phyloP scores from a whole-genome alignment of 2,329 filamentous ascomycete genomes.

The Neospermospora avenae region DNA sequence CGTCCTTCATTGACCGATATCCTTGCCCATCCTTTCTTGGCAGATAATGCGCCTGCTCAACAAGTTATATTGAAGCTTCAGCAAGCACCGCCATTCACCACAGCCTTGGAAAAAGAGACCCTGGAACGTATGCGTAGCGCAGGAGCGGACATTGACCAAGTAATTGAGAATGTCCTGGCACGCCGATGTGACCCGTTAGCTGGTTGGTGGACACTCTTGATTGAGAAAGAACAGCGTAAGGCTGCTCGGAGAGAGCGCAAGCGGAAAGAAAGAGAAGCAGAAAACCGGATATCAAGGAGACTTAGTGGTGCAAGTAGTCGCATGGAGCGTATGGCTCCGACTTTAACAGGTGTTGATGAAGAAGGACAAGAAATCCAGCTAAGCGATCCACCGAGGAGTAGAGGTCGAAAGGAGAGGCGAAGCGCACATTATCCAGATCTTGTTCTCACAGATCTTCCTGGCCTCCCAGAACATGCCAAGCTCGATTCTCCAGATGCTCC shows the following conservation, averaged over 20 bases:
- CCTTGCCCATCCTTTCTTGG: constrained; percentile 80
- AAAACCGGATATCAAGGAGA: constrained; percentile 74
- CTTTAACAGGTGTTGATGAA: constrained; percentile 75
- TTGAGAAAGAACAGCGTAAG: constrained; percentile 94
- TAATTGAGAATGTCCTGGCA: constrained; percentile 89
- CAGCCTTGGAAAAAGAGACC: constrained; percentile 83
- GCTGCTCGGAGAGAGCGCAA: constrained; percentile 75
- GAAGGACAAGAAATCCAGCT: constrained; percentile 52
- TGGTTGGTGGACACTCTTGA: constrained; percentile 92
- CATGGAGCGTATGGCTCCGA: constrained; percentile 75
- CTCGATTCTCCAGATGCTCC: constrained; percentile 47
- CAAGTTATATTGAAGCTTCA: constrained; percentile 83
- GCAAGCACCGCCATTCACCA: constrained; percentile 79
- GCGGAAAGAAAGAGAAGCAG: constrained; percentile 77
- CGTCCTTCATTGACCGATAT: constrained; percentile 83
- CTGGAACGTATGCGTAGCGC: constrained; percentile 89
- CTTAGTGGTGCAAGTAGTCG: constrained; percentile 88
- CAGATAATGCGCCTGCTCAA: constrained; percentile 82
- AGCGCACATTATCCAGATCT: constrained; percentile 64
- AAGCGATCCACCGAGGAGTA: constrained; percentile 59
- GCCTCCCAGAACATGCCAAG: constrained; percentile 60
- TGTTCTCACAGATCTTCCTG: constrained; percentile 70
- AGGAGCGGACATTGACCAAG: constrained; percentile 88
- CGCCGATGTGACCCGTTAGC: constrained; percentile 87
- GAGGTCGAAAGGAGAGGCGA: constrained; percentile 75